phyloP scores from a whole-genome alignment of 257 asterid genomes.

The Jaltomata sinuosa region DNA sequence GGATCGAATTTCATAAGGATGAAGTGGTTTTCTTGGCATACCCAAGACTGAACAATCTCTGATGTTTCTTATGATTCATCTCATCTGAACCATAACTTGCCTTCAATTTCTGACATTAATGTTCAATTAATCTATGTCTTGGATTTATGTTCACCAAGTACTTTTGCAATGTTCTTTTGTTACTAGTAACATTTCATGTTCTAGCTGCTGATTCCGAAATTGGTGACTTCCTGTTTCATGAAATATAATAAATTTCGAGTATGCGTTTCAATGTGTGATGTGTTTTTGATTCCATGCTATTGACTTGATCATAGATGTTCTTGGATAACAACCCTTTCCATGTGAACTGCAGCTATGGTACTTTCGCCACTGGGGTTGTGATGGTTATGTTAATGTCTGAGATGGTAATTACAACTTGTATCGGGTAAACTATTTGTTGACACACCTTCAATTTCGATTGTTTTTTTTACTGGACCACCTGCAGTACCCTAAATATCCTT shows the following conservation, averaged over 20 bases:
- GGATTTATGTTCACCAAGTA: neutral
- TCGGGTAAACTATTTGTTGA: slow-evolving; percentile 40
- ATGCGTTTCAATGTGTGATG: neutral
- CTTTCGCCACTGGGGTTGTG: slow-evolving; percentile 87
- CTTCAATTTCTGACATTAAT: neutral
- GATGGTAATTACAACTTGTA: slow-evolving; percentile 74
- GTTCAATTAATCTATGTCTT: neutral
- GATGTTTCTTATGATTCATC: neutral
- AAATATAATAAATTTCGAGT: neutral
- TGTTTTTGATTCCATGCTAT: neutral
- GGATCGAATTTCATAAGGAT: neutral
- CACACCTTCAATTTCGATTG: neutral
- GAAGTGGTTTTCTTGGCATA: neutral
- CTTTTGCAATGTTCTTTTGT: neutral
- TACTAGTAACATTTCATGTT: neutral
- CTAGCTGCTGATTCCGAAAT: neutral
- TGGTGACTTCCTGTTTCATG: neutral
- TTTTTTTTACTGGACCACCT: slow-evolving; percentile 6
- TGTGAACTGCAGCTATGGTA: slow-evolving; percentile 51
- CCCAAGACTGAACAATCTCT: neutral
- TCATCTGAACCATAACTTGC: neutral
- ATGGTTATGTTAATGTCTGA: slow-evolving; percentile 88
- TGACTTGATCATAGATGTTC: neutral
- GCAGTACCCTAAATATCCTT: slow-evolving; percentile 80
- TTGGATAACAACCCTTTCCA: neutral